These are phyloP conservation scores for Dothideomycetes sp. DNA, from an alignment of 2,329 filamentous ascomycete genomes.

Conservation along the genomic window DNA sequence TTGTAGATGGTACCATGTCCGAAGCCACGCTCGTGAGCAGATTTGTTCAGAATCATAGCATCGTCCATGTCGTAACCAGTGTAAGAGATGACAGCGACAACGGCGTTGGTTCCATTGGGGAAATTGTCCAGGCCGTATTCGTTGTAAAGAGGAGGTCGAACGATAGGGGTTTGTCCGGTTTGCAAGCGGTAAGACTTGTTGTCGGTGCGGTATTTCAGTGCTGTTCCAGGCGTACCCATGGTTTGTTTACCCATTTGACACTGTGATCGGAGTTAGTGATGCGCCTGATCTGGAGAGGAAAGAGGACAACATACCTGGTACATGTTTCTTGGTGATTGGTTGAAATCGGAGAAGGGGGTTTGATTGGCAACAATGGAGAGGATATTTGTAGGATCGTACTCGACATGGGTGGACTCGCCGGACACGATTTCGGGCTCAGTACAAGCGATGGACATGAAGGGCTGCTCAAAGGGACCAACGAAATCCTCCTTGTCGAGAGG, in stretches of 20 bases:
- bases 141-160: constrained; percentile 85
- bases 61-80: constrained; percentile 99
- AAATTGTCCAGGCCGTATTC: constrained; percentile 97
- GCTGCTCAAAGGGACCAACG: constrained; percentile 89
- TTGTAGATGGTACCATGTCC: constrained; percentile 96
- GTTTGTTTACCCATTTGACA: constrained; percentile 99
- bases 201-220: constrained; percentile 77
- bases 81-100: constrained; percentile 96
- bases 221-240: constrained; percentile 90
- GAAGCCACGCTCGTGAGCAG: constrained; percentile 88
- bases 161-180: constrained; percentile 90
- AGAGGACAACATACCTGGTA: too few relatives aligned
- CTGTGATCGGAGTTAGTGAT: too few relatives aligned
- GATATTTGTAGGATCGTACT: constrained; percentile 90
- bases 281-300: too few relatives aligned
- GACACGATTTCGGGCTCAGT: constrained; percentile 77
- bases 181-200: constrained; percentile 95
- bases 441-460: constrained; percentile 95
- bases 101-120: constrained; percentile 87
- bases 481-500: constrained; percentile 76
- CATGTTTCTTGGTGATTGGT: constrained; percentile 98
- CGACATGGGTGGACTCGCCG: constrained; percentile 86
- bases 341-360: constrained; percentile 98
- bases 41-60: constrained; percentile 99
- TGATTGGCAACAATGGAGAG: constrained; percentile 96